phyloP scores from a whole-genome alignment of 257 asterid genomes.

The Solanum acaule region DNA sequence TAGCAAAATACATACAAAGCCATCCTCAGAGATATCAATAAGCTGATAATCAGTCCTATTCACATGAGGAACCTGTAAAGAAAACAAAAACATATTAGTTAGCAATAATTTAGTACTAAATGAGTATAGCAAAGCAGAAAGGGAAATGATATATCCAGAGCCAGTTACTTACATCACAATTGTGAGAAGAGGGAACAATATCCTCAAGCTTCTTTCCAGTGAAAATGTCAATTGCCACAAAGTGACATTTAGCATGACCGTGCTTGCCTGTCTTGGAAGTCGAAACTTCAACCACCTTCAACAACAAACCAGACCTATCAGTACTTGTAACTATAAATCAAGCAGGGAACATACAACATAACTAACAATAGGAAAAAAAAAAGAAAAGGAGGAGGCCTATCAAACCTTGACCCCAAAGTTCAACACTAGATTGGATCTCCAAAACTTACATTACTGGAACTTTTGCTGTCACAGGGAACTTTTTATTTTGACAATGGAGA shows the following conservation, averaged over 20 bases:
- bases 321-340: not conserved
- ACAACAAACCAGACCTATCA: not conserved
- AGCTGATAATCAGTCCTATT: constrained; percentile 32
- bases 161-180: constrained; percentile 21
- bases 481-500: not conserved
- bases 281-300: constrained; percentile 39
- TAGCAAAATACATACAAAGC: constrained; percentile 12
- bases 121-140: not conserved
- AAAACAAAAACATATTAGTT: not conserved
- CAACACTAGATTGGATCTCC: not conserved
- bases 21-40: constrained; percentile 36
- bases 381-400: not conserved
- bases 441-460: not conserved
- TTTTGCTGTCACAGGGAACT: not conserved
- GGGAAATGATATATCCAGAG: not conserved
- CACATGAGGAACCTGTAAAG: constrained; percentile 34
- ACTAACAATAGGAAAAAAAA: not conserved
- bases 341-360: not conserved
- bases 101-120: not conserved
- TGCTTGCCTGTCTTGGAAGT: constrained; percentile 42
- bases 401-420: not conserved
- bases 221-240: constrained; percentile 37
- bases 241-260: constrained; percentile 43
- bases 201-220: constrained; percentile 35
- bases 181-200: constrained; percentile 42